Evolutionary conservation across 495 filamentous ascomycete species (phyloP).

Genomic region (Trichoderma gamsii): DNA sequence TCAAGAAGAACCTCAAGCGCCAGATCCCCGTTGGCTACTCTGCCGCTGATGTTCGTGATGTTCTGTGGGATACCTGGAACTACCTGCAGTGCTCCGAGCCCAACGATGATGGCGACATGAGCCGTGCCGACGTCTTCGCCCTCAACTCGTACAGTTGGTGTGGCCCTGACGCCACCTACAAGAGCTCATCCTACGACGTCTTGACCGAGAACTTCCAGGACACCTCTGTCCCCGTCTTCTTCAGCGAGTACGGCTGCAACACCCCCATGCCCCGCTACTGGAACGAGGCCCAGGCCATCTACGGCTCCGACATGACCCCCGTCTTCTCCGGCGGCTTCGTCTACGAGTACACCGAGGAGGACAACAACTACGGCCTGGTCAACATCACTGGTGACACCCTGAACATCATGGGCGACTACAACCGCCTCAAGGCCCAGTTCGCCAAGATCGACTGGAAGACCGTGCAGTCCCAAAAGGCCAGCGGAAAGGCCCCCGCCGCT

Average conservation of each 20-base stretch:
- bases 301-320: constrained; percentile 70
- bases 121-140: constrained; percentile 79
- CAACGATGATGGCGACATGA: constrained; percentile 56
- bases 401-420: constrained; percentile 63
- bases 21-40: constrained; percentile 84
- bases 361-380: constrained; percentile 70
- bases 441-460: constrained; percentile 61
- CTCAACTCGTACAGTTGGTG: constrained; percentile 97
- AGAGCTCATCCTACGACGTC: constrained; percentile 62
- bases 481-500: constrained; percentile 45
- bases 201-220: constrained; percentile 65
- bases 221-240: constrained; percentile 82
- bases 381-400: constrained; percentile 59
- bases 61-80: constrained; percentile 70
- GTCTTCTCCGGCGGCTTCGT: constrained; percentile 82
- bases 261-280: constrained; percentile 69
- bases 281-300: constrained; percentile 74
- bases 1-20: constrained; percentile 61
- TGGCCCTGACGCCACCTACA: constrained; percentile 60
- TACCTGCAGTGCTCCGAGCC: constrained; percentile 78
- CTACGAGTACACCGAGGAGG: constrained; percentile 78
- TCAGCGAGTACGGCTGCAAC: constrained; percentile 97
- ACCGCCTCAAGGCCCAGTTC: constrained; percentile 68
- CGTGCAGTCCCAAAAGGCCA: constrained; percentile 51
- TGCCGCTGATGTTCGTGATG: constrained; percentile 81